These are phyloP conservation scores for Diutina ranongensis DNA, from an alignment of 1,139 yeast species.

Conservation along the genomic window DNA sequence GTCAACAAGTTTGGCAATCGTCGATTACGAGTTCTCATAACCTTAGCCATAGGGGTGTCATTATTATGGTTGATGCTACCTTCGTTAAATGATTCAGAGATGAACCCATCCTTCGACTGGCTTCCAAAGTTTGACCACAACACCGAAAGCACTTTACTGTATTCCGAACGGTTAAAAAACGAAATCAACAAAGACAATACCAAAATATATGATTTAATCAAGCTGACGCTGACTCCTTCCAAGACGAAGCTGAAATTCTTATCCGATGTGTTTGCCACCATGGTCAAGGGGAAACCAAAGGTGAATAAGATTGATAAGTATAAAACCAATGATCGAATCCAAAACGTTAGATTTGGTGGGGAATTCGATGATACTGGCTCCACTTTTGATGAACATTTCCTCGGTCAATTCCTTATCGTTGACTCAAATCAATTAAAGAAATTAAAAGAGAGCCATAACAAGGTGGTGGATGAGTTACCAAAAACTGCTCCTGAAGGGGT, in stretches of 20 bases:
- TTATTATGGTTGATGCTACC: too few species aligned
- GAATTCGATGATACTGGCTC: constrained; percentile 12
- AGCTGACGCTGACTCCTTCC: background rate
- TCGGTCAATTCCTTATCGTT: constrained; percentile 43
- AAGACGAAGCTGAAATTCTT: constrained; percentile 14
- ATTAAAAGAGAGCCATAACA: constrained; percentile 40
- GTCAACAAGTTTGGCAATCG: too few species aligned
- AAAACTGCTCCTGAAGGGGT: constrained; percentile 33
- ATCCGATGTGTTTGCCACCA: constrained; percentile 22
- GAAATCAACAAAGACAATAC: too few species aligned
- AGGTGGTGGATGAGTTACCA: constrained; percentile 41
- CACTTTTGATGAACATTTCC: constrained; percentile 32
- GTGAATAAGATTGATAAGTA: constrained; percentile 23
- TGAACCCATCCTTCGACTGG: too few species aligned
- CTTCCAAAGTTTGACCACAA: too few species aligned
- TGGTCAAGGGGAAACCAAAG: constrained; percentile 28
- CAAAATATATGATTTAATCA: background rate
- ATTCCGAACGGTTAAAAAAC: too few species aligned
- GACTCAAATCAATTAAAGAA: constrained; percentile 32
- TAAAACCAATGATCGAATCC: constrained; percentile 25
- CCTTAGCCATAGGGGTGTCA: too few species aligned
- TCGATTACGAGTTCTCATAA: too few species aligned
- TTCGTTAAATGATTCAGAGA: too few species aligned
- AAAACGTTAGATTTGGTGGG: constrained; percentile 12
- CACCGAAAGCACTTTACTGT: too few species aligned